These are phyloP conservation scores for Hevea brasiliensis DNA, from an alignment of 345 rosid genomes.

Conservation along the genomic window DNA sequence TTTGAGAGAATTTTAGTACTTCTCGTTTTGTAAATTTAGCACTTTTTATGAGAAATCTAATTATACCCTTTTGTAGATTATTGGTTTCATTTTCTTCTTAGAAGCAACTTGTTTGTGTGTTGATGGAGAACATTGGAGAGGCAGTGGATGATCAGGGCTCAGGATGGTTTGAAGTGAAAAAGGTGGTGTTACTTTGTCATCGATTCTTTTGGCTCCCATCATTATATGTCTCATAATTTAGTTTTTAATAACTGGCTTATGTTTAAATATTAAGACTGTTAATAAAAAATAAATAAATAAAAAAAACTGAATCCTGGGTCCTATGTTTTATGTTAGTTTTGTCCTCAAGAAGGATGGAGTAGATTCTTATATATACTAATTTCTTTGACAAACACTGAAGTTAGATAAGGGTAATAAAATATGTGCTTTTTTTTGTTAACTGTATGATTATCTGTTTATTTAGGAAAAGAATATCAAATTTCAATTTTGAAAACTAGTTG, in stretches of 20 bases:
- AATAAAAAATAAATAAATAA: too few species aligned
- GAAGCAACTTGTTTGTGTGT: slow-evolving; percentile 18
- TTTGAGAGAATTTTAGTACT: slow-evolving; percentile 5
- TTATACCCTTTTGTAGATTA: background rate
- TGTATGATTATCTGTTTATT: background rate
- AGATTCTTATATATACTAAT: too few species aligned
- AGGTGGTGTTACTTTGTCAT: slow-evolving; percentile 37
- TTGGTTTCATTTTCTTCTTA: background rate
- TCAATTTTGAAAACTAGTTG: background rate
- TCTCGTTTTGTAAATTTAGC: slow-evolving; percentile 14
- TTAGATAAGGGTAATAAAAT: background rate
- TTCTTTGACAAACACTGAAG: background rate
- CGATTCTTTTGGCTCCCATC: background rate
- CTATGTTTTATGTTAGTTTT: background rate
- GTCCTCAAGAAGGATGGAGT: background rate
- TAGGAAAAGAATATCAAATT: background rate
- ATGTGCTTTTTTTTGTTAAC: background rate
- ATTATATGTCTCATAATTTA: slow-evolving; percentile 7
- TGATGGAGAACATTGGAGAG: slow-evolving; percentile 51
- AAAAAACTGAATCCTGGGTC: background rate
- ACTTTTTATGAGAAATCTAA: slow-evolving; percentile 16
- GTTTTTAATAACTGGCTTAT: background rate
- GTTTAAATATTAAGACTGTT: background rate
- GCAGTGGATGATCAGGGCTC: slow-evolving; percentile 62
- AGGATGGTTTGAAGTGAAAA: slow-evolving; percentile 71